Evolutionary conservation across 371 early-diverging fungal genomes (phyloP).

Genomic region (Gilbertella persicaria): DNA sequence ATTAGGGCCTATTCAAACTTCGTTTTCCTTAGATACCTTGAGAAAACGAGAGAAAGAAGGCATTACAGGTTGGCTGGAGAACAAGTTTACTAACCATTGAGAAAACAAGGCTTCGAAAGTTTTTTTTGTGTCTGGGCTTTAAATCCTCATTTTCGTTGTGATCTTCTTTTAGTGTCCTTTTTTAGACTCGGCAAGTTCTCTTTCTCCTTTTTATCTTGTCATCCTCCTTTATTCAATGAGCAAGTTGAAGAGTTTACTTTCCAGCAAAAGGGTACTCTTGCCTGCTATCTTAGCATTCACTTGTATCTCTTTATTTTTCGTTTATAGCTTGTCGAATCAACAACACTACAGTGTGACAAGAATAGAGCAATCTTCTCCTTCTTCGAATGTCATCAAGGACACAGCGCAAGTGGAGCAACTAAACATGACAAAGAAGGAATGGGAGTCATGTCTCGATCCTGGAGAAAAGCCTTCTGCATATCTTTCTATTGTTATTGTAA

Average conservation of each 20-base stretch:
- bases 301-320: slow-evolving; percentile 7
- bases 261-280: slow-evolving; percentile 9
- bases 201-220: no score
- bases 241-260: slow-evolving; percentile 6
- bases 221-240: no score
- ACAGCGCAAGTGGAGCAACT: slow-evolving; percentile 21
- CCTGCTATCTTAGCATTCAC: slow-evolving; percentile 10
- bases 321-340: slow-evolving; percentile 4
- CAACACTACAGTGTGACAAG: neutral
- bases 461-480: slow-evolving; percentile 22
- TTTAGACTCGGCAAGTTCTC: no score
- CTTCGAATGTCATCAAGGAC: slow-evolving; percentile 5
- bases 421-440: slow-evolving; percentile 14
- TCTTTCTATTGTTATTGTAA: slow-evolving; percentile 36
- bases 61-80: no score
- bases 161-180: no score
- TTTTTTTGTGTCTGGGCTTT: no score
- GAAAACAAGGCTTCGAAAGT: no score
- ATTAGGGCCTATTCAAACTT: no score
- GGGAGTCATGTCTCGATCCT: slow-evolving; percentile 20
- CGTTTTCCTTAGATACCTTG: no score
- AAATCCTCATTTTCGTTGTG: no score
- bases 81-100: no score
- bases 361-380: neutral
- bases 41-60: no score